Evolutionary conservation across 1,139 yeast species (phyloP).

Genomic region (Diutina sp.): DNA sequence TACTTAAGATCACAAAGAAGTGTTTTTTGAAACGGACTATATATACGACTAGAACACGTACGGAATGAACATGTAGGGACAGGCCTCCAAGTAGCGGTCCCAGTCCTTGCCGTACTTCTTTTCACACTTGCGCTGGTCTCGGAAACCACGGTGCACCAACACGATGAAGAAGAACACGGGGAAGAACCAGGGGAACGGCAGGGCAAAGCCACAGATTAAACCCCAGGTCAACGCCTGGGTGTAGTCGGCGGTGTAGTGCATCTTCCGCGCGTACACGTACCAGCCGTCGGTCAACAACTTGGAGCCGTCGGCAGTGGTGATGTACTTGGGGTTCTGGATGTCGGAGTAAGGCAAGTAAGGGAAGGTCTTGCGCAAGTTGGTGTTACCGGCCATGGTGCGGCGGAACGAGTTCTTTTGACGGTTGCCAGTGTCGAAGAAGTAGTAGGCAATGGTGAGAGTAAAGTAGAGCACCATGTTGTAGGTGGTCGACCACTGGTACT

Average conservation of each 20-base stretch:
- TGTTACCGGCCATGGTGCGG: slow-evolving; percentile 74
- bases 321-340: slow-evolving; percentile 70
- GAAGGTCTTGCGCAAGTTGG: slow-evolving; percentile 66
- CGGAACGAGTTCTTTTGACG: slow-evolving; percentile 94
- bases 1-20: neutral
- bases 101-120: slow-evolving; percentile 90
- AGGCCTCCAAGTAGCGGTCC: slow-evolving; percentile 72
- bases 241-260: slow-evolving; percentile 92
- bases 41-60: slow-evolving; percentile 42
- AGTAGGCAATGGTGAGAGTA: slow-evolving; percentile 58
- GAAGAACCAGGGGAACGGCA: slow-evolving; percentile 94
- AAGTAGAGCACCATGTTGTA: slow-evolving; percentile 48
- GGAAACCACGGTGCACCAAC: slow-evolving; percentile 72
- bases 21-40: neutral
- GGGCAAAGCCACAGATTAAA: slow-evolving; percentile 71
- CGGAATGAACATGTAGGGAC: slow-evolving; percentile 91
- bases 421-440: slow-evolving; percentile 88
- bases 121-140: slow-evolving; percentile 78
- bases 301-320: slow-evolving; percentile 77
- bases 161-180: slow-evolving; percentile 83
- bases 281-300: slow-evolving; percentile 84
- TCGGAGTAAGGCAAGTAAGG: slow-evolving; percentile 85
- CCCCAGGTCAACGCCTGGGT: slow-evolving; percentile 87
- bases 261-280: slow-evolving; percentile 85
- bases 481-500: slow-evolving; percentile 55